Conservation (phyloP, 768 basidiomycete species). For the Brasilioporus rufonigricans region DNA sequence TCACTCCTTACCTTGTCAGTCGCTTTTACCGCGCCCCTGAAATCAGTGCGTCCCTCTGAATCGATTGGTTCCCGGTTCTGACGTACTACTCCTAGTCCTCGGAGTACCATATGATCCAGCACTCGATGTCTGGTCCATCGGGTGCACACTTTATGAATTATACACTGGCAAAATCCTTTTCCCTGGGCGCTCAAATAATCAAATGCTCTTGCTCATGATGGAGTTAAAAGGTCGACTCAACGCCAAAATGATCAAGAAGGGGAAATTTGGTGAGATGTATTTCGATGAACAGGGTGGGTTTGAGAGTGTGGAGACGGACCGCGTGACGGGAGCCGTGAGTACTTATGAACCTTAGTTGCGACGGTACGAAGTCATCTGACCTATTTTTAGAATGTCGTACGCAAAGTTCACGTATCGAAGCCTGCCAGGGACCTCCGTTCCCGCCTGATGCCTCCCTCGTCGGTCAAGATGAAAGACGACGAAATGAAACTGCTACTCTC, state of each 20-base stretch:
- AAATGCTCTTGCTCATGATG: conserved; percentile 98
- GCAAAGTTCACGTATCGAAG: conserved; percentile 81
- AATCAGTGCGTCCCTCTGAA: conserved; percentile 67
- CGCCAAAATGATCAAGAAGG: conserved; percentile 90
- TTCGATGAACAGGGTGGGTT: conserved; percentile 94
- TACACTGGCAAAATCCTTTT: conserved; percentile 98
- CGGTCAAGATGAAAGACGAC: conserved; percentile 82
- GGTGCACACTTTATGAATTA: conserved; percentile 94
- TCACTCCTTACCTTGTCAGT: conserved; percentile 96
- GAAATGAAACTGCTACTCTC: conserved; percentile 75
- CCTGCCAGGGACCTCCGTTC: conserved; percentile 78
- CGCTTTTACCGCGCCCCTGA: conserved; percentile 98
- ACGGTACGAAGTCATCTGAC: conserved; percentile 20
- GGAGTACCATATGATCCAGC: conserved; percentile 93
- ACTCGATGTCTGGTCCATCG: conserved; percentile 95
- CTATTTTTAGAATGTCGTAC: conserved; percentile 64
- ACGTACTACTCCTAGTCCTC: conserved; percentile 58
- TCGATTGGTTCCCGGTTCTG: conserved; percentile 8
- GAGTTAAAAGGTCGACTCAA: conserved; percentile 95
- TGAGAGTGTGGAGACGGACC: conserved; percentile 77
- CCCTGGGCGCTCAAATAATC: conserved; percentile 95
- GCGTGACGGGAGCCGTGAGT: conserved; percentile 80
- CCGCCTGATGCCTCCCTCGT: conserved; percentile 76
- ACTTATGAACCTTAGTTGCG: conserved; percentile 3
- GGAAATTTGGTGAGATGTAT: conserved; percentile 87